Percentiles rank a stretch among this genome's conserved stretches.
Conservation (phyloP, 371 early-diverging fungal species). For the Batkoa obscura region DNA sequence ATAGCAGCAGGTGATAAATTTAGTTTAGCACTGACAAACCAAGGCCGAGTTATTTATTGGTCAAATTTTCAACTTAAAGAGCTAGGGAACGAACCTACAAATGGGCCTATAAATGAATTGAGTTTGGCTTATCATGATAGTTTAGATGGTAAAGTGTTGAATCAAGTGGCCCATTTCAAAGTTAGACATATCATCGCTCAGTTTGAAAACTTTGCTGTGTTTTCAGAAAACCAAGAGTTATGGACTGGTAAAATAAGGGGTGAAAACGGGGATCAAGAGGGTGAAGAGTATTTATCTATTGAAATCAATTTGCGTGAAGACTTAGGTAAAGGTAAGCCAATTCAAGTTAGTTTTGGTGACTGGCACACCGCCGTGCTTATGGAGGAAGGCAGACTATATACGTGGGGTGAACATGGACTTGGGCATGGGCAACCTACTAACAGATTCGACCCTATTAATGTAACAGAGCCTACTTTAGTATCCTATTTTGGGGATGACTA, state of each 20-base stretch:
- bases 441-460: too few relatives aligned
- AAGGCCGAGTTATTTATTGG: background rate
- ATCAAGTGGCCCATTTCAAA: background rate
- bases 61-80: background rate
- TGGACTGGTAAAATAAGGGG: background rate
- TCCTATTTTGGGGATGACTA: too few relatives aligned
- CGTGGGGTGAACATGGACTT: conserved; percentile 5
- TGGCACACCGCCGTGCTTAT: background rate
- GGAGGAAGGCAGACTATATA: background rate
- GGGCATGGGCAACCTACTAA: background rate
- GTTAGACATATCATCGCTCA: background rate
- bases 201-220: conserved; percentile 1
- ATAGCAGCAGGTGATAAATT: conserved; percentile 3
- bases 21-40: background rate
- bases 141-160: background rate
- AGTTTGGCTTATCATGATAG: background rate
- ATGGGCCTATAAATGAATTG: background rate
- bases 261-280: too few relatives aligned
- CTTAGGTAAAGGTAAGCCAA: conserved; percentile 2
- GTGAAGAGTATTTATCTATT: too few relatives aligned
- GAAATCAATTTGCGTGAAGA: too few relatives aligned
- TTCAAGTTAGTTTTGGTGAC: conserved; percentile 7
- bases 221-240: background rate
- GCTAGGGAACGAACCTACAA: background rate
- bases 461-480: too few relatives aligned